Evolutionary conservation across 176 grass and related monocot genomes (phyloP).

Genomic region (Ensete ventricosum): DNA sequence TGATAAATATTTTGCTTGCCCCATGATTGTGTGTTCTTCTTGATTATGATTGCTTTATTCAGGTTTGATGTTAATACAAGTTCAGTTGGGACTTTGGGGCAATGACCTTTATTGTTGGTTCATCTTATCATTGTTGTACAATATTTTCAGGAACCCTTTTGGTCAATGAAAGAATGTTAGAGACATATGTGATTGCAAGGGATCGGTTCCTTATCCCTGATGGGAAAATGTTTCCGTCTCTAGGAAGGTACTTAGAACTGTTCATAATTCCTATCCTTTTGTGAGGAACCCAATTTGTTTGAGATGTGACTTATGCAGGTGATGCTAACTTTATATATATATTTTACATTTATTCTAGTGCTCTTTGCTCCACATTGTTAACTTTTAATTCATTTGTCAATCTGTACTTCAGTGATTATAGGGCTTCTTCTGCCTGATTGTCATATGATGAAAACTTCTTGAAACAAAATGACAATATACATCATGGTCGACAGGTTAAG

Average conservation of each 20-base stretch:
- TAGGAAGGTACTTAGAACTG: constrained; percentile 54
- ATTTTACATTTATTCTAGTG: too few relatives aligned
- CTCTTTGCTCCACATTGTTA: too few relatives aligned
- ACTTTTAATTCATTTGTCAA: too few relatives aligned
- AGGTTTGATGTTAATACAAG: background rate
- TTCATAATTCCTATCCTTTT: background rate
- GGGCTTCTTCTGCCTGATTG: too few relatives aligned
- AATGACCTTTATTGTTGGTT: constrained; percentile 4
- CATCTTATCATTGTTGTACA: constrained; percentile 8
- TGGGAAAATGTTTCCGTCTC: constrained; percentile 99
- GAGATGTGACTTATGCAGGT: background rate
- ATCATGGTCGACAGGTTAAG: too few relatives aligned
- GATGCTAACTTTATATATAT: background rate
- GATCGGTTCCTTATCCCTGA: constrained; percentile 79
- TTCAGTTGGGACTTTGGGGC: background rate
- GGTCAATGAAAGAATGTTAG: constrained; percentile 98
- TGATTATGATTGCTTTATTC: background rate
- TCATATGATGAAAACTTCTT: too few relatives aligned
- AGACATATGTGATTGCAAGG: constrained; percentile 94
- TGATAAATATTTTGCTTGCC: too few relatives aligned
- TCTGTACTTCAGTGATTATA: too few relatives aligned
- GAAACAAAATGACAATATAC: too few relatives aligned
- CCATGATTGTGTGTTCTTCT: too few relatives aligned
- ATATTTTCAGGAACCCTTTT: constrained; percentile 73
- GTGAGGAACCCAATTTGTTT: background rate